Percentiles rank a stretch among this genome's conserved stretches.
These are phyloP conservation scores for Insectozyma bohioensis DNA, from an alignment of 1,139 yeast species.

Conservation along the genomic window DNA sequence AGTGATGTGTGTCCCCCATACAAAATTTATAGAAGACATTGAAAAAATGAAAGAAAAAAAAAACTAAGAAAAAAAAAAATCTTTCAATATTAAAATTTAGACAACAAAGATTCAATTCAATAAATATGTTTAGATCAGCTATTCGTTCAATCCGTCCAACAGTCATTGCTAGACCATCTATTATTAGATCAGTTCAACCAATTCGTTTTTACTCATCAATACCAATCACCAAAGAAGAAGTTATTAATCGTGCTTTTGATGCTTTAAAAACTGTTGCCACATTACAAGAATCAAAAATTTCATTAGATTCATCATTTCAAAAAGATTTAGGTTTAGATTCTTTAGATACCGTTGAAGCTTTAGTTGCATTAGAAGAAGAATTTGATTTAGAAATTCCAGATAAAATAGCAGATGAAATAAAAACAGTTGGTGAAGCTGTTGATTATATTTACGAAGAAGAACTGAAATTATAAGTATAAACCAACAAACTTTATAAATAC, in stretches of 20 bases:
- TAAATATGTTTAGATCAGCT: constrained; percentile 35
- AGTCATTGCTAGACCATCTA: constrained; percentile 11
- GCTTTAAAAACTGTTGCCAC: constrained; percentile 53
- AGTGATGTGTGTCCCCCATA: too few relatives aligned
- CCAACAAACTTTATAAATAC: too few relatives aligned
- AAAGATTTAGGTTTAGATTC: constrained; percentile 71
- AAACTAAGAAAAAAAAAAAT: not conserved
- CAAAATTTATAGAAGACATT: not conserved
- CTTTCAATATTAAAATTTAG: not conserved
- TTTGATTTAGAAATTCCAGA: constrained; percentile 71
- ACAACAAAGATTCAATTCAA: not conserved
- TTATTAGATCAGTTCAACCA: constrained; percentile 30
- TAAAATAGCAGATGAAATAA: constrained; percentile 65
- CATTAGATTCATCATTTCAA: constrained; percentile 51
- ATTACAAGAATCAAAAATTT: constrained; percentile 46
- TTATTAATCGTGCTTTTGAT: constrained; percentile 47
- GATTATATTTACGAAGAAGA: constrained; percentile 56
- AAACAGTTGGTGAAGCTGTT: constrained; percentile 68
- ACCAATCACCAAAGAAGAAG: constrained; percentile 49
- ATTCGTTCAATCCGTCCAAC: constrained; percentile 41
- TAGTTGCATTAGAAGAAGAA: constrained; percentile 73
- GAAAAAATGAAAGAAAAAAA: constrained; percentile 3
- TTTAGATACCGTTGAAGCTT: constrained; percentile 67
- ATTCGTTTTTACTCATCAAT: constrained; percentile 49
- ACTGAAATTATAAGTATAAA: constrained; percentile 35